Percentiles rank a stretch among this genome's conserved stretches.
These are phyloP conservation scores for Saturnispora serradocipensis DNA, from an alignment of 805 yeast species.

Conservation along the genomic window DNA sequence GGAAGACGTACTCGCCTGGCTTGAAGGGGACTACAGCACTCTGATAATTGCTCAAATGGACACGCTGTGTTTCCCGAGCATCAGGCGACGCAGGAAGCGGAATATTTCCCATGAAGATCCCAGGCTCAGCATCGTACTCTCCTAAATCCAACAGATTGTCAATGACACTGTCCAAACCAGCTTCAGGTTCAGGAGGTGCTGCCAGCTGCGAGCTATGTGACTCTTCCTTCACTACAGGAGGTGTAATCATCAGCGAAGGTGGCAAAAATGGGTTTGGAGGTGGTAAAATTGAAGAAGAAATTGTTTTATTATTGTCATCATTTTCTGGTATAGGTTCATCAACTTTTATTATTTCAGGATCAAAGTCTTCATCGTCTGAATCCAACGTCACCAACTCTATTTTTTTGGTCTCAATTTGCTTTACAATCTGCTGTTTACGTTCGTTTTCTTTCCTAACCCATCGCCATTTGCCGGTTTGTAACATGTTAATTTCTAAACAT, in stretches of 20 bases:
- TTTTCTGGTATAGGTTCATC: not conserved
- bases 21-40: not conserved
- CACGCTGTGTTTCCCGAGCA: constrained; percentile 10
- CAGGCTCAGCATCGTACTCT: constrained; percentile 7
- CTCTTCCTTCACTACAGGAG: not conserved
- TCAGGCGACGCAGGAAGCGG: constrained; percentile 7
- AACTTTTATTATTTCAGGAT: constrained; percentile 1
- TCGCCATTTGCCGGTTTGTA: constrained; percentile 21
- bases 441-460: constrained; percentile 12
- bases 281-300: not conserved
- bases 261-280: not conserved
- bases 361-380: constrained; percentile 14
- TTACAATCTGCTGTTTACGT: not conserved
- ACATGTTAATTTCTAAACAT: constrained; percentile 20
- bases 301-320: not conserved
- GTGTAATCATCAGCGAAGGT: not conserved
- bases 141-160: not conserved
- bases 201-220: not conserved
- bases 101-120: constrained; percentile 3
- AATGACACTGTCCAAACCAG: not conserved
- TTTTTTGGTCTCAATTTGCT: constrained; percentile 7
- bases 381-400: constrained; percentile 13
- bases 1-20: constrained; percentile 15
- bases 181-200: not conserved
- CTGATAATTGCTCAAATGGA: not conserved